Evolutionary conservation across 495 filamentous ascomycete species (phyloP).

Genomic region (Penicillium soppii): DNA sequence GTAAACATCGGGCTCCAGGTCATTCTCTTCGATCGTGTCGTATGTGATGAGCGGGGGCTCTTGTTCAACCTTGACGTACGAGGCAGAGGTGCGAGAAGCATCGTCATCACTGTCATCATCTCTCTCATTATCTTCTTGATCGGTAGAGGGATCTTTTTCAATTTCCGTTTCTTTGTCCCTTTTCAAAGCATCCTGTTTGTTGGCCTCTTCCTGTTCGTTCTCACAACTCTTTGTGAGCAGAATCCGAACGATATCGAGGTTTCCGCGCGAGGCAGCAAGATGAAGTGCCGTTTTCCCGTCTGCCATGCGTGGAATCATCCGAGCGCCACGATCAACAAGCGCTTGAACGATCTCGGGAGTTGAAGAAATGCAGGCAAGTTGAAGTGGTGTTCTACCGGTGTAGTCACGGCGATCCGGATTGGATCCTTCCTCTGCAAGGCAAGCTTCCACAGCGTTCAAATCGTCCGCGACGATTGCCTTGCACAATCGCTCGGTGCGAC

Average conservation of each 20-base stretch:
- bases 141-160: constrained; percentile 12
- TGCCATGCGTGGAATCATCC: constrained; percentile 66
- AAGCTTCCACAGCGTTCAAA: constrained; percentile 62
- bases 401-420: constrained; percentile 69
- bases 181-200: constrained; percentile 52
- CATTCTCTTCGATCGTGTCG: constrained; percentile 48
- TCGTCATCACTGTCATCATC: constrained; percentile 44
- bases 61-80: constrained; percentile 64
- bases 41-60: constrained; percentile 28
- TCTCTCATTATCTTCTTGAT: constrained; percentile 24
- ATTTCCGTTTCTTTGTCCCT: constrained; percentile 23
- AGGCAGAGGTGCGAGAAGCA: constrained; percentile 50
- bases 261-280: constrained; percentile 68
- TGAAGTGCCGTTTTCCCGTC: constrained; percentile 80
- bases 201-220: constrained; percentile 67
- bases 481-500: constrained; percentile 67
- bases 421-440: constrained; percentile 59
- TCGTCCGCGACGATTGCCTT: constrained; percentile 74
- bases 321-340: constrained; percentile 70
- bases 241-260: constrained; percentile 64
- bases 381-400: constrained; percentile 77
- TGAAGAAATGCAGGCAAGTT: constrained; percentile 67
- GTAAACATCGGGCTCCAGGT: constrained; percentile 72
- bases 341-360: constrained; percentile 66
- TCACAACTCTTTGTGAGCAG: constrained; percentile 66